These are phyloP conservation scores for Pythium scleroteichum DNA, from an alignment of 352 stramenopile species.

Conservation along the genomic window DNA sequence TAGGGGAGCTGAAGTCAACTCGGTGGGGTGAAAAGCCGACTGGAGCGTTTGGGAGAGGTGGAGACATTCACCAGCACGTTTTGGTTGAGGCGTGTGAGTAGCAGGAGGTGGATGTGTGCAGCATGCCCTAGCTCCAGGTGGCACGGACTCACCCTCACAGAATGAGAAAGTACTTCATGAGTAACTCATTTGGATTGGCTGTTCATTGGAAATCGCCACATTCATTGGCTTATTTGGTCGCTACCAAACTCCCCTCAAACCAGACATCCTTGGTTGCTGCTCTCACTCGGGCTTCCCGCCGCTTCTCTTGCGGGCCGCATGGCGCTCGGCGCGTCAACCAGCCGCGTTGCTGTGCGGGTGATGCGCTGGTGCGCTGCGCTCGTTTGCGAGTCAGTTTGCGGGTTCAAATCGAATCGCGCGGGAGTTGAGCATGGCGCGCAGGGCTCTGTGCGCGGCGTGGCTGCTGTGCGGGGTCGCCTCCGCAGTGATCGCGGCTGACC, in stretches of 20 bases:
- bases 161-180: slow-evolving; percentile 6
- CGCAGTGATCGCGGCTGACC: background rate
- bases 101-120: background rate
- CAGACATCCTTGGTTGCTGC: too few relatives aligned
- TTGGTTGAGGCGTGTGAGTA: too few relatives aligned
- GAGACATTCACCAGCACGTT: too few relatives aligned
- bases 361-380: slow-evolving; percentile 1
- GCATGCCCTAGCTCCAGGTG: background rate
- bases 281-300: background rate
- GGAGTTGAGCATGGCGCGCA: too few relatives aligned
- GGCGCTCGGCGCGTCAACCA: too few relatives aligned
- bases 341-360: slow-evolving; percentile 1
- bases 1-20: slow-evolving; percentile 1
- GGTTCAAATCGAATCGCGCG: too few relatives aligned
- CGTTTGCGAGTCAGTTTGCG: too few relatives aligned
- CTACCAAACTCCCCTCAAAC: too few relatives aligned
- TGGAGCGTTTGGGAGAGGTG: background rate
- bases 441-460: background rate
- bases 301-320: background rate
- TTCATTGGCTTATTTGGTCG: too few relatives aligned
- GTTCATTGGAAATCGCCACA: background rate
- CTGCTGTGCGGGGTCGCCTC: background rate
- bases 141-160: background rate
- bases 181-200: background rate
- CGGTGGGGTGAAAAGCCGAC: background rate